These are phyloP conservation scores for Epichloe elymi DNA, from an alignment of 2,329 filamentous ascomycete genomes.

Conservation along the genomic window DNA sequence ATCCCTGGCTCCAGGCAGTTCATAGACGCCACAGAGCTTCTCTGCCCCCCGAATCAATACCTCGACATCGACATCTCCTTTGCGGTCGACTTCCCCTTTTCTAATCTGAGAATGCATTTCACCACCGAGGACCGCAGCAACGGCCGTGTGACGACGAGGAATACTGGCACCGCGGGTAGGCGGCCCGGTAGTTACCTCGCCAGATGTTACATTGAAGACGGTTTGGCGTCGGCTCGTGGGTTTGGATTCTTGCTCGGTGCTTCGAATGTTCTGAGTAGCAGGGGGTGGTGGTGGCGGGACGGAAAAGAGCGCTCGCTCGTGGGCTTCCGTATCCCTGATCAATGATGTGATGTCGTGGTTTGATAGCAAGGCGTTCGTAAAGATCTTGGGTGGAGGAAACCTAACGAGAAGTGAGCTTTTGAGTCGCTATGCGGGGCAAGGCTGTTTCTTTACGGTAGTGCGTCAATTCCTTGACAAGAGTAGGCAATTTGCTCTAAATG, in stretches of 20 bases:
- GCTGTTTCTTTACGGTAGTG: conserved; percentile 44
- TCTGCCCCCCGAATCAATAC: conserved; percentile 80
- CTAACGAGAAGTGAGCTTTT: conserved; percentile 29
- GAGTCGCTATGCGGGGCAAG: not conserved
- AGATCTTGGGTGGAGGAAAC: conserved; percentile 84
- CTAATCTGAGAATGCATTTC: conserved; percentile 72
- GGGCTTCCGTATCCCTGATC: conserved; percentile 87
- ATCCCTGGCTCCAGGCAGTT: conserved; percentile 64
- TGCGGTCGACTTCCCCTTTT: conserved; percentile 36
- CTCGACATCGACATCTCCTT: conserved; percentile 74
- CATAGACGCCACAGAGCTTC: conserved; percentile 80
- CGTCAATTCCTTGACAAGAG: conserved; percentile 64
- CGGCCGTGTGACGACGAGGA: conserved; percentile 64
- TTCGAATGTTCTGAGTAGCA: conserved; percentile 20
- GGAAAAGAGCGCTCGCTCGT: conserved; percentile 91
- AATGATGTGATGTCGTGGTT: conserved; percentile 85
- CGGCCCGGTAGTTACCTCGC: conserved; percentile 46
- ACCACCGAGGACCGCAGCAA: conserved; percentile 76
- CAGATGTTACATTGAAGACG: conserved; percentile 51
- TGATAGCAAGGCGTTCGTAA: conserved; percentile 82
- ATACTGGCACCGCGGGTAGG: conserved; percentile 33
- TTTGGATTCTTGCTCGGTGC: conserved; percentile 26
- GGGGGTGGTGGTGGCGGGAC: conserved; percentile 62
- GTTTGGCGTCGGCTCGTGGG: conserved; percentile 41
- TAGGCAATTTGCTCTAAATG: conserved; percentile 67